These are phyloP conservation scores for Annona cherimola DNA, from an alignment of 164 flowering plant genomes.

Conservation along the genomic window DNA sequence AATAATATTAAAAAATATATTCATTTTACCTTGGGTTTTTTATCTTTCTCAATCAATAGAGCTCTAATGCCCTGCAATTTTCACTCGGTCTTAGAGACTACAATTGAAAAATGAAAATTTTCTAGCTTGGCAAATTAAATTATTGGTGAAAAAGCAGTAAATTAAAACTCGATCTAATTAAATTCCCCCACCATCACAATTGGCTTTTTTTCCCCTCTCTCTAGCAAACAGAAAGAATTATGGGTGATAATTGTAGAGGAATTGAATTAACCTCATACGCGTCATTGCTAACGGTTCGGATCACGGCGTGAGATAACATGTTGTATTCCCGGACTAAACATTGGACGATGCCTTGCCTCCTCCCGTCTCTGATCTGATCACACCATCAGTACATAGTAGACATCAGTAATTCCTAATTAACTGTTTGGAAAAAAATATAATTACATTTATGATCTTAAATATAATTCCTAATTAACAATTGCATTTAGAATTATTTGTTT, in stretches of 20 bases:
- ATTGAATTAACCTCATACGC: slow-evolving; percentile 24
- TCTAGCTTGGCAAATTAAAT: too few relatives aligned
- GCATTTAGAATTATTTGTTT: too few relatives aligned
- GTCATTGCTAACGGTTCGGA: slow-evolving; percentile 60
- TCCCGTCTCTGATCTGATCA: slow-evolving; percentile 78
- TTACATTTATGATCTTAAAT: too few relatives aligned
- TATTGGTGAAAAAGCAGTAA: neutral
- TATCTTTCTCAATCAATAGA: slow-evolving; percentile 55
- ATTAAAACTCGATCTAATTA: neutral
- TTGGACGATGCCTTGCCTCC: slow-evolving; percentile 72
- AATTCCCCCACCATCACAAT: neutral
- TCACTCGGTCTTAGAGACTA: neutral
- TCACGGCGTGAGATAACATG: slow-evolving; percentile 62
- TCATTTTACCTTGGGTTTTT: slow-evolving; percentile 20
- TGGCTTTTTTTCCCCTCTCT: neutral
- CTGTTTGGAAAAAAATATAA: too few relatives aligned
- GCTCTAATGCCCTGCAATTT: slow-evolving; percentile 54
- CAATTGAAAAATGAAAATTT: neutral
- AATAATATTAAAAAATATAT: neutral
- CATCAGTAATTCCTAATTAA: too few relatives aligned
- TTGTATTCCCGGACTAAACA: slow-evolving; percentile 78
- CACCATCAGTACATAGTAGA: too few relatives aligned
- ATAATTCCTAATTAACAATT: too few relatives aligned
- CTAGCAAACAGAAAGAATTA: neutral
- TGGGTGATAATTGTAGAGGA: neutral